Base-by-base conservation (phyloP, 306 rosid genomes). In the Castanea sativa region DNA sequence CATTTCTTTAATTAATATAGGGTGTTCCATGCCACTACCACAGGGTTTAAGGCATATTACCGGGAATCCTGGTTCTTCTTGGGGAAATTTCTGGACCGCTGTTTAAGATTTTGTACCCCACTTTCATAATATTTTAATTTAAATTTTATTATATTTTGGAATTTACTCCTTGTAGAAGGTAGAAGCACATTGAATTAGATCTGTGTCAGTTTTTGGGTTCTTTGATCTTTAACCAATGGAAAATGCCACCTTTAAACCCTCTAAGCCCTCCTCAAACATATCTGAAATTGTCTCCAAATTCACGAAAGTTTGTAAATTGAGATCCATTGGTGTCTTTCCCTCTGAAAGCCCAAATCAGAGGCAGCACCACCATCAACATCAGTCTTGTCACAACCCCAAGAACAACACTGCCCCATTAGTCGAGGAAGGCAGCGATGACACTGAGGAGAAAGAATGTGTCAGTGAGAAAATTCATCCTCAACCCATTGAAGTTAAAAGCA, bases 321-420 rank as follows among this genome's bases (percentile, higher is more conserved):
- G 86, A 78, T 92, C 97, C 83, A 88, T 90, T 85, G 97, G 97
- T 55, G 96, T 92, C 11, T 83, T 86, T 73, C 80, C 87, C 11
- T 85, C 91, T 74, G 92, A 88, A 78, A 84, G 33, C 83, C 77
- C 86, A 23, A 84, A 77, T 78, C 87, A 85, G 33, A 45, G 75
- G 74, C 87, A 80, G 55, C 76, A 81, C 76, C 79, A 64, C 23
- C 57, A 64, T 21, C 72, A 19, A 10, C 20, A 5, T 38, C 72
- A 68, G 10, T 13, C n/a, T 63, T 15, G 6, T 23, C 82, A 73
- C 27, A 85, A 56, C 71, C 82, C 87, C 80, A 35, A 53, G 38
- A 32, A 15, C 80, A 81, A 80, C 73, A 85, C 80, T 69, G 64
- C 67, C 6, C 60, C 73, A 18, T 3, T 71, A 53, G 82, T 81